Evolutionary conservation across 139 green algal species (phyloP), one percentile per base, ranked within the genome.

Genomic region (Volvox africanus): DNA sequence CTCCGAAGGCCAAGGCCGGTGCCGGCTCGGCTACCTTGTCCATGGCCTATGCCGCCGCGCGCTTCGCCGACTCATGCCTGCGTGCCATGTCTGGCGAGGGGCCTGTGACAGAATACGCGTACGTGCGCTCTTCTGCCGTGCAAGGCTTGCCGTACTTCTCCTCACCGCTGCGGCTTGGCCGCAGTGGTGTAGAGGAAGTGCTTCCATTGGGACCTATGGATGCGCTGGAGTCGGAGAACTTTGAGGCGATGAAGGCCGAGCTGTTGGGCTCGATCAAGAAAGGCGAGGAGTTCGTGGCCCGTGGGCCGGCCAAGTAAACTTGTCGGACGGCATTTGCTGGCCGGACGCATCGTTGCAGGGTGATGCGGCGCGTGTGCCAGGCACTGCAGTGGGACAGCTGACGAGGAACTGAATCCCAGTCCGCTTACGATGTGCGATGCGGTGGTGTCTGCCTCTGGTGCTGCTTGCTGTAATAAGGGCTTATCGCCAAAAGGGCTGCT

Each of bases 1-100:
- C 73, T 55, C 37, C 91, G 24, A 55, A 92, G 85, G 92, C 92
- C 82, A 94, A 94, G 87, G 86, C 91, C 19, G 92, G 92, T 28
- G 76, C 87, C 12, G 98, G 98, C 62, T 98, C 95, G 6, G 98
- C 98, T 16, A 99, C 98, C 33, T 95, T 99, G 50, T 99, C 96
- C 65, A 99, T 99, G 98, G 98, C 98, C 3, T 98, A 98, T 73
- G 97, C 97, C 2, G 97, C 97, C 1, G 96, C 97, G 0, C 91
- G 95, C 80, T 99, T 99, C 93, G 95, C 95, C 11, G 96, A 87
- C 68, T 80, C 94, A 0, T 98, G 95, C 91, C 88, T 99, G 87
- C 92, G 93, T 19, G 97, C 97, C 28, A 95, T 98, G 92, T 36
- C 69, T 0, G 97, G 97, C 17, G 94, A 97, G 88, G 61, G 86